Evolutionary conservation across 805 yeast species (phyloP).

Genomic region (Metschnikowia reukaufii): DNA sequence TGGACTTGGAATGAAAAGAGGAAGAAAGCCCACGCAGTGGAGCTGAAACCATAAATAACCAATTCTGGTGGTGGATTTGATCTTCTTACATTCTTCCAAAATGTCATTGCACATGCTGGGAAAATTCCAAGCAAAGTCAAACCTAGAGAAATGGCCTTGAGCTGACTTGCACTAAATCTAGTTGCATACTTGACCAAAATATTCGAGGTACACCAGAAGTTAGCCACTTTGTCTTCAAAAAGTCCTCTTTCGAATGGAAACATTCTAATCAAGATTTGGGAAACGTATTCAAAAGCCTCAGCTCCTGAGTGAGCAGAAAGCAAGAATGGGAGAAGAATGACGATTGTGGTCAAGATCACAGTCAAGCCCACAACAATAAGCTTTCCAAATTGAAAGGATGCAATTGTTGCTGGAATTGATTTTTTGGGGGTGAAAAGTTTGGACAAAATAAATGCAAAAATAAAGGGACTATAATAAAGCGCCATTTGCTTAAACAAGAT

Average conservation of each 20-base stretch:
- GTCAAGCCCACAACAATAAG: conserved; percentile 63
- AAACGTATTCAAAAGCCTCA: conserved; percentile 37
- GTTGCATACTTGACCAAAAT: conserved; percentile 67
- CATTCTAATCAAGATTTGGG: conserved; percentile 63
- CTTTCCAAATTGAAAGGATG: conserved; percentile 50
- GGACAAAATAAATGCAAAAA: conserved; percentile 78
- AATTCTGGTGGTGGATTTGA: conserved; percentile 20
- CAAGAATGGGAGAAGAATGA: conserved; percentile 61
- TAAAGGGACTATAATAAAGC: conserved; percentile 84
- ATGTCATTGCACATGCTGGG: conserved; percentile 33
- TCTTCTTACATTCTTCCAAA: conserved; percentile 35
- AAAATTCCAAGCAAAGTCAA: conserved; percentile 46
- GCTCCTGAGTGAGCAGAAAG: conserved; percentile 30
- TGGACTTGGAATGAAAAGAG: conserved; percentile 95
- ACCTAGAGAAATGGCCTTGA: conserved; percentile 57
- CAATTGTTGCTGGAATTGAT: conserved; percentile 21
- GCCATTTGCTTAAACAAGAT: conserved; percentile 95
- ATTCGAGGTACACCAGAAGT: conserved; percentile 96
- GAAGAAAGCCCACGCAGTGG: conserved; percentile 84
- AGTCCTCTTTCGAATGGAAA: conserved; percentile 93
- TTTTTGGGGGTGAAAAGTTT: conserved; percentile 26
- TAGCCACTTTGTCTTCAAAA: conserved; percentile 96
- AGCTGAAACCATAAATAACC: conserved; percentile 67
- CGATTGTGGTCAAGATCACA: conserved; percentile 53
- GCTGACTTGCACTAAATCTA: conserved; percentile 51